Base-by-base conservation (phyloP, 257 asterid genomes). In the Ballota nigra region DNA sequence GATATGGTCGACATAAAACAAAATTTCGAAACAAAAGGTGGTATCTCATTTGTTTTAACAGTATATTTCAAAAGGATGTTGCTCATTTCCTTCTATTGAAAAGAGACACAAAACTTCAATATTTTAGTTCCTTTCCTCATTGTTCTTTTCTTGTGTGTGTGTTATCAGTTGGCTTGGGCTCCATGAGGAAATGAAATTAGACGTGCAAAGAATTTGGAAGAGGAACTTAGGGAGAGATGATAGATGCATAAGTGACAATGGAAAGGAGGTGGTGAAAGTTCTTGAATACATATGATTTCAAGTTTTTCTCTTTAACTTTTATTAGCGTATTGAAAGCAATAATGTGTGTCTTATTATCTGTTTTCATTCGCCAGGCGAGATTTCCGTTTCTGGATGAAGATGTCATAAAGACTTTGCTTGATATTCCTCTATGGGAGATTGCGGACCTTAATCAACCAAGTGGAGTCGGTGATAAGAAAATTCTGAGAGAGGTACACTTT, bases 201-300 rank as follows among this genome's bases (percentile, higher is more conserved):
- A 94, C 81, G 83, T 94, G 96, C 97, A 94, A 75, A 81, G 99
- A 85, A 91, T 94, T 66, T 94, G 99, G 99, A 94, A 91, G 83
- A 87, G 97, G 82, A 94, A 94, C 79, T 86, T 94, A 36, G 99
- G 98, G 58, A 88, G 99, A 88, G 99, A 94, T 72, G 99, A 94
- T 66, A 83, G 99, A 68, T 87, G 96, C 82, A 86, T 94, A 68
- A 88, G 96, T 15, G 99, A 94, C 80, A 89, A 87, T 57, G 97
- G 85, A 60, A 94, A 94, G 86, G 98, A 94, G 96, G 98, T 93
- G 77, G 51, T 67, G 29, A 34, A 49, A 47, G 60, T 63, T 58
- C 68, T 75, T 28, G 28, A 63, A 59, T 40, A 28, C 31, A n/a
- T 29, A 18, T 49, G 9, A 45, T 71, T 34, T 64, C 77, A 53